Evolutionary conservation across 495 filamentous ascomycete species (phyloP).

Genomic region (Aspergillus sparsus): DNA sequence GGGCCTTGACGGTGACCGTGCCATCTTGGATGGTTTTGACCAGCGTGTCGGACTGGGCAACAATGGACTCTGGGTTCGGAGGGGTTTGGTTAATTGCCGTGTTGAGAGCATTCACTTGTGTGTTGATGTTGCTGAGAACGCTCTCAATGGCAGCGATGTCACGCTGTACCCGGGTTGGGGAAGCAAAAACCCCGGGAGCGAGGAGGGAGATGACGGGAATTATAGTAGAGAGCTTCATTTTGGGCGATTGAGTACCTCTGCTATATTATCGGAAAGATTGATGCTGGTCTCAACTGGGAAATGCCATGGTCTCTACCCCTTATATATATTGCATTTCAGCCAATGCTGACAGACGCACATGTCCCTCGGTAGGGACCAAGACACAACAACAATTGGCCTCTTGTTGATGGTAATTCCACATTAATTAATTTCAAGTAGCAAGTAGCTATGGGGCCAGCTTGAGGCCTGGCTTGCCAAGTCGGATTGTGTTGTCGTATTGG

Average conservation of each 20-base stretch:
- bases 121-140: constrained; percentile 11
- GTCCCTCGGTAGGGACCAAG: not conserved
- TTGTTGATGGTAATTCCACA: not conserved
- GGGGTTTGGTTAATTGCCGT: constrained; percentile 3
- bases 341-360: not conserved
- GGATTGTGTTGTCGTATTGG: not conserved
- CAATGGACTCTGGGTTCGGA: constrained; percentile 3
- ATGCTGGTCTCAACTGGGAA: not conserved
- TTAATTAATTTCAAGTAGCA: not conserved
- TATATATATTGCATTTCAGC: not conserved
- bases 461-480: not conserved
- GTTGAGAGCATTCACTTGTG: constrained; percentile 7
- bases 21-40: constrained; percentile 4
- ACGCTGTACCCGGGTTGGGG: constrained; percentile 1
- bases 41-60: constrained; percentile 8
- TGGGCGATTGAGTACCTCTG: not conserved
- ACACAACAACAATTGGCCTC: no score
- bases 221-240: constrained; percentile 14
- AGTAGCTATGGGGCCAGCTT: not conserved
- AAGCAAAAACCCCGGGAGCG: constrained; percentile 1
- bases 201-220: constrained; percentile 8
- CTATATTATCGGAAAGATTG: not conserved
- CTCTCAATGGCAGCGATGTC: constrained; percentile 10
- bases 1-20: constrained; percentile 1
- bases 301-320: not conserved